phyloP scores from a whole-genome alignment of 2,329 filamentous ascomycete species.

The Scedosporium aurantiacum region DNA sequence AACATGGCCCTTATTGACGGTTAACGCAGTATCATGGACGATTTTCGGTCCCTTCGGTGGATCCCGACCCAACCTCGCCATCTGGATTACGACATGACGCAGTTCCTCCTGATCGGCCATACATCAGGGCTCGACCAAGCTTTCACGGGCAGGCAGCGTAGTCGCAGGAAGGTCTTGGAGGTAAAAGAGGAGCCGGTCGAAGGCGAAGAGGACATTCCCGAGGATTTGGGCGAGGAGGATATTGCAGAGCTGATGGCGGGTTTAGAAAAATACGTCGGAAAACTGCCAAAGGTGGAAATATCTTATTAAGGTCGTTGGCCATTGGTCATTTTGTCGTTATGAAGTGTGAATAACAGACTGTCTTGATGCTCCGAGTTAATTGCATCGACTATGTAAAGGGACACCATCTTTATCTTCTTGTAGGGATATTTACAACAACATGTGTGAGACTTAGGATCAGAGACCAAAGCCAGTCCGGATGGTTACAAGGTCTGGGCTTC shows the following conservation, averaged over 20 bases:
- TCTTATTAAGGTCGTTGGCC: neutral
- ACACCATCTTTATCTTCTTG: too few species aligned
- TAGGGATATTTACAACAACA: too few species aligned
- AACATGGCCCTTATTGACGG: neutral
- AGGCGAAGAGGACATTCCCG: conserved; percentile 1
- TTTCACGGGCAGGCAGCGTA: neutral
- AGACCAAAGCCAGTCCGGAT: too few species aligned
- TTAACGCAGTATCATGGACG: conserved; percentile 47
- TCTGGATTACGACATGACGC: conserved; percentile 62
- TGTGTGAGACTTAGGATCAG: too few species aligned
- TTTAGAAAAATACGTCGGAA: conserved; percentile 3
- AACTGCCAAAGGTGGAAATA: neutral
- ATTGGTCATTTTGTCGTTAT: too few species aligned
- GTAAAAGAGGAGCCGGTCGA: conserved; percentile 4
- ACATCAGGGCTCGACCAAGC: conserved; percentile 12
- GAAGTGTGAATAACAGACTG: too few species aligned
- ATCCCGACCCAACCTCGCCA: conserved; percentile 60
- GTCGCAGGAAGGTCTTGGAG: neutral
- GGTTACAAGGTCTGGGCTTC: too few species aligned
- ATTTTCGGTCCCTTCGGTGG: conserved; percentile 67
- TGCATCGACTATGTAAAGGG: too few species aligned
- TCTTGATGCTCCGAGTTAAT: too few species aligned
- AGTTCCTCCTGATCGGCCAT: conserved; percentile 71
- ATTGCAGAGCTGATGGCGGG: neutral
- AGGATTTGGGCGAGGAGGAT: conserved; percentile 4